Evolutionary conservation across 495 filamentous ascomycete species (phyloP).

Genomic region (Penicillium argentinense): DNA sequence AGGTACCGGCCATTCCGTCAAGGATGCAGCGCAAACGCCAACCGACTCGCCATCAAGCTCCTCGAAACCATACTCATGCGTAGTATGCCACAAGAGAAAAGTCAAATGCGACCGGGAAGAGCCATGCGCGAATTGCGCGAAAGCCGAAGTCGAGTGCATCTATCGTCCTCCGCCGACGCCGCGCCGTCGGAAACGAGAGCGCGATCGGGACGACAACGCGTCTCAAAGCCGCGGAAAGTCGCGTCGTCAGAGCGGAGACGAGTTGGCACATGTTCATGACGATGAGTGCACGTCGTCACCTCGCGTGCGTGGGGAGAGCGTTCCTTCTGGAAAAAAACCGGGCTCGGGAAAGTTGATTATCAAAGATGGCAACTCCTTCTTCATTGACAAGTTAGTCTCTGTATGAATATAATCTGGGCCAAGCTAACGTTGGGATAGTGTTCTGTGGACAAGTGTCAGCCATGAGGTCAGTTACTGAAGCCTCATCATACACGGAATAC

Average conservation of each 20-base stretch:
- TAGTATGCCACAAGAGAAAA: slow-evolving; percentile 65
- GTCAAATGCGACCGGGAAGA: slow-evolving; percentile 66
- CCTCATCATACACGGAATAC: neutral
- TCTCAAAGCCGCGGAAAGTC: slow-evolving; percentile 24
- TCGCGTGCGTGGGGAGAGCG: neutral
- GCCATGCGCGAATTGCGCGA: slow-evolving; percentile 65
- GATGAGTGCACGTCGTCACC: neutral
- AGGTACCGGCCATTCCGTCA: neutral
- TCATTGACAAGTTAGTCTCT: slow-evolving; percentile 46
- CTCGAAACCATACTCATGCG: slow-evolving; percentile 52
- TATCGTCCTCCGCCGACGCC: slow-evolving; percentile 59
- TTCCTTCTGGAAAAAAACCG: slow-evolving; percentile 1
- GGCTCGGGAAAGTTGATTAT: slow-evolving; percentile 34
- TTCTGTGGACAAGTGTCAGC: slow-evolving; percentile 52
- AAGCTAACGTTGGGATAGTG: slow-evolving; percentile 23
- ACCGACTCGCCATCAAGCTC: slow-evolving; percentile 10
- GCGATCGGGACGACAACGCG: slow-evolving; percentile 42
- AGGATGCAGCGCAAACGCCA: neutral
- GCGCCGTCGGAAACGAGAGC: slow-evolving; percentile 58
- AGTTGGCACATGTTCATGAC: neutral
- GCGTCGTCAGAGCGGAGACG: neutral
- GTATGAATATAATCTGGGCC: neutral
- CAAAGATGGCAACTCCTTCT: slow-evolving; percentile 43
- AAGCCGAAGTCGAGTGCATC: slow-evolving; percentile 57
- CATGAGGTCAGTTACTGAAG: slow-evolving; percentile 44